phyloP scores from a whole-genome alignment of 2,329 filamentous ascomycete genomes.

The Ceratocystis variospora region DNA sequence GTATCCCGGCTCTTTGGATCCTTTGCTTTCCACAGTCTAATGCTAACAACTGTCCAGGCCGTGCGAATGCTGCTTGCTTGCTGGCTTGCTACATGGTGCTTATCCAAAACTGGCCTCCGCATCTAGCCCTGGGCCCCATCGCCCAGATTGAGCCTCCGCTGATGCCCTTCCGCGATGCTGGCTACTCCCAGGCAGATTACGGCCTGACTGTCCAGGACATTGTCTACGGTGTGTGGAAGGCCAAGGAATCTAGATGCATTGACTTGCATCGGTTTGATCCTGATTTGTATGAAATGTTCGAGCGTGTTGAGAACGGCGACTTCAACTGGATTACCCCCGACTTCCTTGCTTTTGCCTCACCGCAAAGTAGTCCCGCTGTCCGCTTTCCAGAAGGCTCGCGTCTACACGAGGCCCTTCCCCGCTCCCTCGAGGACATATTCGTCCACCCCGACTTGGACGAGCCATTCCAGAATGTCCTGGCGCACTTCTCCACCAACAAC shows the following conservation, averaged over 20 bases:
- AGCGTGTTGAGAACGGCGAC: slow-evolving; percentile 93
- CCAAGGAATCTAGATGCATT: slow-evolving; percentile 88
- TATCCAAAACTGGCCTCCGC: slow-evolving; percentile 94
- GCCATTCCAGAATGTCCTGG: slow-evolving; percentile 91
- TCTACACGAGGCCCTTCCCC: slow-evolving; percentile 59
- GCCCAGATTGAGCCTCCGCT: slow-evolving; percentile 91
- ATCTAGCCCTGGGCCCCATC: slow-evolving; percentile 87
- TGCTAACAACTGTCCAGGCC: slow-evolving; percentile 37
- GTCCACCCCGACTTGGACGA: slow-evolving; percentile 56
- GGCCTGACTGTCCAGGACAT: slow-evolving; percentile 91
- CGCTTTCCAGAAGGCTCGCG: slow-evolving; percentile 61
- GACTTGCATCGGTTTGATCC: slow-evolving; percentile 87
- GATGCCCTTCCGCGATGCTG: slow-evolving; percentile 97
- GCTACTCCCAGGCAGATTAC: slow-evolving; percentile 97
- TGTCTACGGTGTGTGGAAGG: slow-evolving; percentile 97
- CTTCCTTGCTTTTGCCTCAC: slow-evolving; percentile 93
- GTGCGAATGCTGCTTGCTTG: slow-evolving; percentile 86
- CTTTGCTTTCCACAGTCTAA: not conserved
- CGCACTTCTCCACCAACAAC: slow-evolving; percentile 74
- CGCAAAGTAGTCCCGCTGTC: slow-evolving; percentile 64
- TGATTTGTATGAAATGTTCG: slow-evolving; percentile 91
- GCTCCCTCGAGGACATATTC: slow-evolving; percentile 58
- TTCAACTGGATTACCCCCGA: slow-evolving; percentile 98
- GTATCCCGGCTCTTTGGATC: not conserved
- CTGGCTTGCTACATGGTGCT: slow-evolving; percentile 98